Evolutionary conservation across 2,329 filamentous ascomycete genomes (phyloP).

Genomic region (Pseudogymnoascus verrucosus): DNA sequence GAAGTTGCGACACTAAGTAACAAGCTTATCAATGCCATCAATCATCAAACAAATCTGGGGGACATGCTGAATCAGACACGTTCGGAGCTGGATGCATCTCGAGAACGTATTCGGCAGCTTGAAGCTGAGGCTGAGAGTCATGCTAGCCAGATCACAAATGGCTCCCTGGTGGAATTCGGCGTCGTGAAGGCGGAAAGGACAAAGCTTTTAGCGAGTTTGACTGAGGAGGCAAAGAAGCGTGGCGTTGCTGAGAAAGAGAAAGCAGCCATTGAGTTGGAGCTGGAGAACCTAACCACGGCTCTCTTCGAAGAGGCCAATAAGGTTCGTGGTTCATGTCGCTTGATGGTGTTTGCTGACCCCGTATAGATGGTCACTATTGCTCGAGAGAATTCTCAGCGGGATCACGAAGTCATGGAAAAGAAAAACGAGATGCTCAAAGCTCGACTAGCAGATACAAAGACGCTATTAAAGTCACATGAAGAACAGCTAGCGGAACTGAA

Average conservation of each 20-base stretch:
- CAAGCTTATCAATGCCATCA: conserved; percentile 95
- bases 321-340: conserved; percentile 32
- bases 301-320: conserved; percentile 98
- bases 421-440: conserved; percentile 81
- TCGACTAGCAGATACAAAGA: conserved; percentile 80
- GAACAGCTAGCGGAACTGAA: conserved; percentile 91
- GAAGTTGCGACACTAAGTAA: conserved; percentile 89
- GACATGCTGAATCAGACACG: conserved; percentile 77
- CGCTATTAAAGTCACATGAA: conserved; percentile 78
- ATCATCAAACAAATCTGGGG: conserved; percentile 86
- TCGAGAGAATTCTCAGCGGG: conserved; percentile 78
- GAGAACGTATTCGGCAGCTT: conserved; percentile 57
- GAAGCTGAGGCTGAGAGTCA: conserved; percentile 56
- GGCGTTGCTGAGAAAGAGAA: conserved; percentile 66
- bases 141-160: conserved; percentile 60
- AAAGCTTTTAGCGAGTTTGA: conserved; percentile 47
- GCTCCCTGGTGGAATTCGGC: conserved; percentile 67
- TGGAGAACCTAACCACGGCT: conserved; percentile 82
- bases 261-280: conserved; percentile 81
- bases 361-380: conserved; percentile 80
- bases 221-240: conserved; percentile 59
- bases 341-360: conserved; percentile 79
- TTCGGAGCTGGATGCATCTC: conserved; percentile 71
- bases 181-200: conserved; percentile 67
- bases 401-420: conserved; percentile 71